Evolutionary conservation across 805 yeast species (phyloP), one percentile per base, ranked within the genome.

Genomic region (Cyberlindnera mrakii): DNA sequence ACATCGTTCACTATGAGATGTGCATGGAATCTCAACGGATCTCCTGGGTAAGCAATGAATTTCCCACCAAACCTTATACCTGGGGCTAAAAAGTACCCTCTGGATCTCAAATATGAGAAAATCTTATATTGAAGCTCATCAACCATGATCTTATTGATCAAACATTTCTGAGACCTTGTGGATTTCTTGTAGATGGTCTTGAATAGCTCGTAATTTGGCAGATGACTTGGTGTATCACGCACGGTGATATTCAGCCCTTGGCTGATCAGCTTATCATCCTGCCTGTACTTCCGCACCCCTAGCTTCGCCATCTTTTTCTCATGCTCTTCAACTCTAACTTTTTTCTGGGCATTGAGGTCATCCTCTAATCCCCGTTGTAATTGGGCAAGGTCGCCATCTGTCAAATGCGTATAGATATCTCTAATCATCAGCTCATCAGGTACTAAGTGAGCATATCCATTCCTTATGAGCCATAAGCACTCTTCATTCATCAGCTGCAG

Each of bases 11-110:
- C 84, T 5, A 86, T 81, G 49, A 80, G 70, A 61, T 91, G 96
- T 3, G 97, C 85, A 63, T 91, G 99, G 56, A 78, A 93, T 37
- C 93, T 63, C 42, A 91, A 66, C 7, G 98, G 96, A 59, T 91
- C 99, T 1, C 97, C 98, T 0, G 97, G 98, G 51, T 91, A 91
- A 2, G 90, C 89, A 44, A 93, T 76, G 55, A 78, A 89, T 42
- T 79, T 79, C 5, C 96, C 95, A 2, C 99, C 99, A 62, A 90
- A 91, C 45, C 96, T 73, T 29, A 89, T 66, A 0, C 99, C 99
- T 0, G 98, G 96, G 29, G 88, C 72, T 15, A 85, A 51, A 44
- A 67, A 77, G 59, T 71, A 83, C 2, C 76, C 79, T 13, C 58
- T 55, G 6, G 57, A 51, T 44, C 49, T 35, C 33, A 53, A 18